Evolutionary conservation across 169 alveolate species (phyloP).

Genomic region (Cryptosporidium baileyi): DNA sequence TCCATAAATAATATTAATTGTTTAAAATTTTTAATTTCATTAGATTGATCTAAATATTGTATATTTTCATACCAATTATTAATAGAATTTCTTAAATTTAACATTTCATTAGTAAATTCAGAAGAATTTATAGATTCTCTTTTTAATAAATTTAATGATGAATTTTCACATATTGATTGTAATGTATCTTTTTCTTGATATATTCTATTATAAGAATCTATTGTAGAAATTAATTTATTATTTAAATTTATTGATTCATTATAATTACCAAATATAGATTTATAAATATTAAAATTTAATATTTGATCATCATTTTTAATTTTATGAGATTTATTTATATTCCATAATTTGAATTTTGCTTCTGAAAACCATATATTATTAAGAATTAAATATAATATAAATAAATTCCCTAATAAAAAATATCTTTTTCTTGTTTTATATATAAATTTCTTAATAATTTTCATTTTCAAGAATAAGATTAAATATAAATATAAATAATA

Average conservation of each 20-base stretch:
- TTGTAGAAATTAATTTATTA: not conserved
- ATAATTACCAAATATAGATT: not conserved
- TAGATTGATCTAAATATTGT: not conserved
- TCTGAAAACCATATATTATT: not conserved
- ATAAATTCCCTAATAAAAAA: too few relatives aligned
- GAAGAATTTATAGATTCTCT: not conserved
- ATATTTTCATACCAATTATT: conserved; percentile 8
- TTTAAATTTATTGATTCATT: not conserved
- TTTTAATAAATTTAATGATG: not conserved
- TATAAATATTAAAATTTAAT: not conserved
- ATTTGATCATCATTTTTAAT: not conserved
- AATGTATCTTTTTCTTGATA: not conserved
- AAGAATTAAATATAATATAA: not conserved
- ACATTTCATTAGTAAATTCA: conserved; percentile 20
- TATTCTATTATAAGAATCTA: not conserved
- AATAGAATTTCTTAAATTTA: conserved; percentile 14
- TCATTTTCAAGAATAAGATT: too few relatives aligned
- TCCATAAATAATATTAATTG: not conserved
- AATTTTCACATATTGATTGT: conserved; percentile 29
- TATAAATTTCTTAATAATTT: too few relatives aligned
- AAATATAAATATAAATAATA: too few relatives aligned
- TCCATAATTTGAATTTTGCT: conserved; percentile 31
- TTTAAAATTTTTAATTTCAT: not conserved
- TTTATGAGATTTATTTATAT: not conserved
- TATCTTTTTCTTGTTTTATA: too few relatives aligned